Base-by-base conservation (phyloP, 2,329 filamentous ascomycete species). In the Mariannaea sp. region DNA sequence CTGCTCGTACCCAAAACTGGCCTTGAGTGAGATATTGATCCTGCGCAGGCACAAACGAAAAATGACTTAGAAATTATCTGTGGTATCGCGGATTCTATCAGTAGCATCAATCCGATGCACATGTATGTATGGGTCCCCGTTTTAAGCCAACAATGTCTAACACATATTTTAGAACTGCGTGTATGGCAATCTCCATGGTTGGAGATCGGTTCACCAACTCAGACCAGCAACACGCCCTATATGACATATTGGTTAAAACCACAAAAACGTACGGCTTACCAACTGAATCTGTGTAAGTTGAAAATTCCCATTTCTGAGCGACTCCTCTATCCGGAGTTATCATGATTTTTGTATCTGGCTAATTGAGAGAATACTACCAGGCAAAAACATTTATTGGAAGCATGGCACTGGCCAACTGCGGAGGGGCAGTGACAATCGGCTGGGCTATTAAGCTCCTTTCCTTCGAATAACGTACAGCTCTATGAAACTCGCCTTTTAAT, bases 171-270 rank as follows among this genome's bases (percentile, higher is more conserved):
- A 64, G 59, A 51, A 53, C 53, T 7, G 62, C 65, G 8, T 64
- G 58, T 16, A 65, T 67, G 62, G 59, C 64, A 5, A 66, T 67
- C 12, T 54, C 59, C 0, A 41, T 65, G 35, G 65, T 65, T 5
- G 73, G 73, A 1, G 73, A 76, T 38, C 70, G 70, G n/a, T 53
- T 59, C 32, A 50, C 40, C 14, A 17, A 54, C 35, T 20, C 20
- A 29, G 38, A 46, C 1, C 57, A 59, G 19, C 57, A 57, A 17
- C 45, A 45, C 16, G 55, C 57, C 4, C 27, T 59, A 9, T 36
- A 55, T 4, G 36, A 53, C 6, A 52, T 59, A 13, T 33, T 59
- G 2, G 41, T 55, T 7, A 59, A 57, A 22, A 55, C 57, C 8
- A 39, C 57, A 1, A 49, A 26, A 13, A 47, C 49, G 19, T 59